Percentiles rank a stretch among this genome's conserved stretches.
phyloP scores from a whole-genome alignment of 345 rosid species.

The Crucihimalaya himalaica region DNA sequence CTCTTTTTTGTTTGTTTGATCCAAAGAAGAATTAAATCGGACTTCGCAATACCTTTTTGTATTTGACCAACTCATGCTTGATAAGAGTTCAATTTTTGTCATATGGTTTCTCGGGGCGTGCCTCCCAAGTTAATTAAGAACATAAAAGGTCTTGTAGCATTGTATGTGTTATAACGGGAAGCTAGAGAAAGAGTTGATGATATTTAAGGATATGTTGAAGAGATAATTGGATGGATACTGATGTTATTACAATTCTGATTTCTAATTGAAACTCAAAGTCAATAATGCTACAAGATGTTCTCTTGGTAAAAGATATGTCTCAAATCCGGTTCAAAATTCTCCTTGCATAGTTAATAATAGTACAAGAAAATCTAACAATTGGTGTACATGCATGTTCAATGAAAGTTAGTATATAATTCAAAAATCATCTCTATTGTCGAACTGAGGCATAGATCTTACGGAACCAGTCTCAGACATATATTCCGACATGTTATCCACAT shows the following conservation, averaged over 20 bases:
- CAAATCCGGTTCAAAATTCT: too few relatives aligned
- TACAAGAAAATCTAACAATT: slow-evolving; percentile 12
- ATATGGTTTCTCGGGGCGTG: too few relatives aligned
- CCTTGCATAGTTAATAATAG: background rate
- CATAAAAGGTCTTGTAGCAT: too few relatives aligned
- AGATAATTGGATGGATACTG: too few relatives aligned
- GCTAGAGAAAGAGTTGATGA: too few relatives aligned
- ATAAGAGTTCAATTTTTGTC: background rate
- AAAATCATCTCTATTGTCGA: slow-evolving; percentile 33
- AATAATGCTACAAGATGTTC: too few relatives aligned
- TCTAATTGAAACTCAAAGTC: too few relatives aligned
- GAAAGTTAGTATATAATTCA: slow-evolving; percentile 26
- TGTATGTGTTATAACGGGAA: too few relatives aligned
- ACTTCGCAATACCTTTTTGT: background rate
- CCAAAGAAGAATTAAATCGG: background rate
- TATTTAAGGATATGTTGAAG: too few relatives aligned
- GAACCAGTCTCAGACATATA: slow-evolving; percentile 46
- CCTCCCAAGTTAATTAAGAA: too few relatives aligned
- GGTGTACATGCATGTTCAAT: slow-evolving; percentile 15
- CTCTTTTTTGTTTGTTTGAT: slow-evolving; percentile 10
- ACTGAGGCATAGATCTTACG: slow-evolving; percentile 29
- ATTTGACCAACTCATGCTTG: background rate
- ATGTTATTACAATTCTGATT: too few relatives aligned
- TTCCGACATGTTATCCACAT: slow-evolving; percentile 38
- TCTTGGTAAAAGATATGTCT: too few relatives aligned